Conservation (phyloP, 768 basidiomycete genomes). For the Tulasnella sp. region DNA sequence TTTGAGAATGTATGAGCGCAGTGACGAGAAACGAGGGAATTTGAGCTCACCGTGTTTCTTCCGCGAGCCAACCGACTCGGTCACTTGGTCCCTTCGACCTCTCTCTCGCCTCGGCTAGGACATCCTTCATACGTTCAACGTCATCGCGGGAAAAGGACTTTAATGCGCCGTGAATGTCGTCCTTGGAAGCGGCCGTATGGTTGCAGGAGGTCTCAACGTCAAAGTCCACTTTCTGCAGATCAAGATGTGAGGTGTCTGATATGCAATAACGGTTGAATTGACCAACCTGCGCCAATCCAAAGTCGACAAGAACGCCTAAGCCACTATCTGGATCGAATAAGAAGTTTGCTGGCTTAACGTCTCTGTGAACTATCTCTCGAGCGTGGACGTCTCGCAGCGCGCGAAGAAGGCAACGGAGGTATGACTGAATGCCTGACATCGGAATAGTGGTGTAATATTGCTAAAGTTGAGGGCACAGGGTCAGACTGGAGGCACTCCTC, state of each 20-base stretch:
- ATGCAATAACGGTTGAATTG: not conserved
- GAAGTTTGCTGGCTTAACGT: constrained; percentile 98
- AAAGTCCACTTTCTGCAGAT: constrained; percentile 18
- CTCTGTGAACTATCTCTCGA: constrained; percentile 85
- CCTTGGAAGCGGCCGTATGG: constrained; percentile 58
- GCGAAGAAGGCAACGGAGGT: constrained; percentile 85
- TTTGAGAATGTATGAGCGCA: constrained; percentile 26
- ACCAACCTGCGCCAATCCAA: constrained; percentile 88
- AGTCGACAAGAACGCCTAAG: constrained; percentile 83
- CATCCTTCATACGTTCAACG: constrained; percentile 43
- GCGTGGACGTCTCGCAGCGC: constrained; percentile 83
- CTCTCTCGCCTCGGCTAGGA: constrained; percentile 53
- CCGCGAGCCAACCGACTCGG: constrained; percentile 66
- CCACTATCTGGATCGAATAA: constrained; percentile 80
- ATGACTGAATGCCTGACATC: constrained; percentile 68
- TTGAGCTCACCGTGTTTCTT: constrained; percentile 54
- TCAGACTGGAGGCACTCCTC: not conserved
- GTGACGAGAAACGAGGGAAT: no score
- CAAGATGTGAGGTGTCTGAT: constrained; percentile 38
- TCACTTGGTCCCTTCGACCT: constrained; percentile 48
- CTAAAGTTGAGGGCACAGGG: constrained; percentile 25
- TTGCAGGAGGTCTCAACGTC: constrained; percentile 44
- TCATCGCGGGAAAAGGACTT: constrained; percentile 40
- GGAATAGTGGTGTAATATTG: constrained; percentile 72
- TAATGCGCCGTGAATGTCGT: constrained; percentile 63